phyloP scores from a whole-genome alignment of 139 green algal genomes.

The Coccomyxa sp. region DNA sequence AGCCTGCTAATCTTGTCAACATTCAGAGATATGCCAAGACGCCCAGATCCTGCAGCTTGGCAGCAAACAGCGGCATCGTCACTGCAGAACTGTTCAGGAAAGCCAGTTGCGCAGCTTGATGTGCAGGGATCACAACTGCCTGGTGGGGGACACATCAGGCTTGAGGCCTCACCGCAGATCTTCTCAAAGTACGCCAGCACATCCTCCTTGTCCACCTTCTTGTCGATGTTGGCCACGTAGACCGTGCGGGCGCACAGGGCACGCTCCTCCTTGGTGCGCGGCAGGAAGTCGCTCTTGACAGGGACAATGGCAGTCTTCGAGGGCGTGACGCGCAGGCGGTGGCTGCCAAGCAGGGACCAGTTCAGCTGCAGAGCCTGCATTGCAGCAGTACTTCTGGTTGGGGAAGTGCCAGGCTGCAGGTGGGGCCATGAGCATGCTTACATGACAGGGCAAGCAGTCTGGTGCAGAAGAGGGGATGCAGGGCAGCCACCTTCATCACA shows the following conservation, averaged over 20 bases:
- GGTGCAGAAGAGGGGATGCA: background rate
- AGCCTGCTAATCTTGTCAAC: background rate
- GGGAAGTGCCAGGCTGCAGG: background rate
- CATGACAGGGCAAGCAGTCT: background rate
- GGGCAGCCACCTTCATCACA: conserved; percentile 28
- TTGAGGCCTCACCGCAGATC: conserved; percentile 70
- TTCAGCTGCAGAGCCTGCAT: conserved; percentile 58
- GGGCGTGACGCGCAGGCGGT: conserved; percentile 76
- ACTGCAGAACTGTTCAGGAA: background rate
- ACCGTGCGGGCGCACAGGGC: conserved; percentile 78
- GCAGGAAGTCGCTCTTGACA: conserved; percentile 80
- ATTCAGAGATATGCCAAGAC: background rate
- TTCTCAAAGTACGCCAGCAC: conserved; percentile 85
- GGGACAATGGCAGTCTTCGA: conserved; percentile 93
- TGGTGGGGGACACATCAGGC: background rate
- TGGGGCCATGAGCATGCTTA: background rate
- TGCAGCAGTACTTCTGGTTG: background rate
- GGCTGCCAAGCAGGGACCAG: conserved; percentile 63
- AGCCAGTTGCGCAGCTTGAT: background rate
- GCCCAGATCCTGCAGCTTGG: background rate
- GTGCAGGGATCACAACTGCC: background rate
- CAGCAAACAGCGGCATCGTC: background rate
- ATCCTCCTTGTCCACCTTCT: conserved; percentile 64
- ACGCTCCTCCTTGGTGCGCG: conserved; percentile 50
- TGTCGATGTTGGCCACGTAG: conserved; percentile 95